phyloP scores from a whole-genome alignment of 2,329 filamentous ascomycete genomes.

The Talaromyces sp. region DNA sequence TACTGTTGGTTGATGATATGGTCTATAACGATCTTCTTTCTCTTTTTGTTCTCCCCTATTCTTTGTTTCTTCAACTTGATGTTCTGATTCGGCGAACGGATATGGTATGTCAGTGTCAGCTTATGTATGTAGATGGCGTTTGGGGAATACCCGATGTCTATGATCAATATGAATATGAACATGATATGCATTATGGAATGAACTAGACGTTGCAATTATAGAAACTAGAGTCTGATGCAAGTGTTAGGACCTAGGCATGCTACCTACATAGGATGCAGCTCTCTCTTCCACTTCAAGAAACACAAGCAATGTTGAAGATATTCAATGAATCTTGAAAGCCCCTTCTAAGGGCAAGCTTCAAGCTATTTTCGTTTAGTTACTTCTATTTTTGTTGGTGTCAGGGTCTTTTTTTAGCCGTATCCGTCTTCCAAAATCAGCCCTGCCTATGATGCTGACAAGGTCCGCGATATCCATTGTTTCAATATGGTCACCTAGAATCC shows the following conservation, averaged over 20 bases:
- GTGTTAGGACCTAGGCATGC: neutral
- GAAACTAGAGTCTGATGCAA: neutral
- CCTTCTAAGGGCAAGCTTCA: neutral
- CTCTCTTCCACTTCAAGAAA: neutral
- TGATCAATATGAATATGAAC: constrained; percentile 19
- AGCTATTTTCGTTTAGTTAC: neutral
- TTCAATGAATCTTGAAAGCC: neutral
- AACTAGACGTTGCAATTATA: neutral
- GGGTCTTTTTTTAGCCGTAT: too few relatives aligned
- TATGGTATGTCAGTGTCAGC: neutral
- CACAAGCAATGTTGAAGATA: neutral
- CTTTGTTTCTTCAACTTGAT: neutral
- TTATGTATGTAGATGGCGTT: constrained; percentile 11
- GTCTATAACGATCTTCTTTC: neutral
- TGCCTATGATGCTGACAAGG: too few relatives aligned
- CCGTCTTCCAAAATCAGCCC: too few relatives aligned
- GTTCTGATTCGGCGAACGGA: constrained; percentile 1
- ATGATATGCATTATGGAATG: constrained; percentile 16
- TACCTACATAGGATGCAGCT: neutral
- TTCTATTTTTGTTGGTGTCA: neutral
- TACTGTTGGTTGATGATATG: neutral
- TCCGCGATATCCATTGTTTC: too few relatives aligned
- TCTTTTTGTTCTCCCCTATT: neutral
- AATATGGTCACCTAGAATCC: too few relatives aligned
- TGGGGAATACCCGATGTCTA: constrained; percentile 18